A percentile compares a stretch with the other conserved stretches of the same genome.
Evolutionary conservation across 169 alveolate species (phyloP).

Genomic region (Plasmodium gonderi): DNA sequence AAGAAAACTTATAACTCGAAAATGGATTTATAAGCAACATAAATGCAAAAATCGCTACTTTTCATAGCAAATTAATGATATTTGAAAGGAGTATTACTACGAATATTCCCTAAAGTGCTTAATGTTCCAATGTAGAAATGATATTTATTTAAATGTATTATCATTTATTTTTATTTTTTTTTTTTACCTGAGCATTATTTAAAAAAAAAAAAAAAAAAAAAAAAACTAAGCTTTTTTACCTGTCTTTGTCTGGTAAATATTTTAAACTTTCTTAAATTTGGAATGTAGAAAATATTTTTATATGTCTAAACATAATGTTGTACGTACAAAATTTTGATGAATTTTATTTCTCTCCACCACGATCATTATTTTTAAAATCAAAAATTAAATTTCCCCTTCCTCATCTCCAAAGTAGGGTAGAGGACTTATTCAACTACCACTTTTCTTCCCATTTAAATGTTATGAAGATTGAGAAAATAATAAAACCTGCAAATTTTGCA

Average conservation of each 20-base stretch:
- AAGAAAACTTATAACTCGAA: not conserved
- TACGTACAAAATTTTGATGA: not conserved
- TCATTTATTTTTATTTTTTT: not conserved
- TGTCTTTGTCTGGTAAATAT: not conserved
- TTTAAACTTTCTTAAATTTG: not conserved
- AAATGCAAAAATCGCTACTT: not conserved
- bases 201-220: not conserved
- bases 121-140: too few species aligned
- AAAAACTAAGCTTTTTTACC: not conserved
- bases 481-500: not conserved
- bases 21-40: not conserved
- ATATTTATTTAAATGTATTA: too few species aligned
- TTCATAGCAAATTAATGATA: too few species aligned
- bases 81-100: too few species aligned
- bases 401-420: too few species aligned
- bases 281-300: not conserved
- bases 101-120: too few species aligned
- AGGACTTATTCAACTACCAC: not conserved
- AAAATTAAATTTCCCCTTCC: not conserved
- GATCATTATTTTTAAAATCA: not conserved
- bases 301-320: not conserved
- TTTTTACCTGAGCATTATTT: not conserved
- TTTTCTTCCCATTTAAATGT: not conserved
- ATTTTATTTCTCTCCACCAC: not conserved
- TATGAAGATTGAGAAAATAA: not conserved